A percentile compares a stretch with the other conserved stretches of the same genome.
Conservation (phyloP, 2,329 filamentous ascomycete species). For the Ceratocystis ficicola region DNA sequence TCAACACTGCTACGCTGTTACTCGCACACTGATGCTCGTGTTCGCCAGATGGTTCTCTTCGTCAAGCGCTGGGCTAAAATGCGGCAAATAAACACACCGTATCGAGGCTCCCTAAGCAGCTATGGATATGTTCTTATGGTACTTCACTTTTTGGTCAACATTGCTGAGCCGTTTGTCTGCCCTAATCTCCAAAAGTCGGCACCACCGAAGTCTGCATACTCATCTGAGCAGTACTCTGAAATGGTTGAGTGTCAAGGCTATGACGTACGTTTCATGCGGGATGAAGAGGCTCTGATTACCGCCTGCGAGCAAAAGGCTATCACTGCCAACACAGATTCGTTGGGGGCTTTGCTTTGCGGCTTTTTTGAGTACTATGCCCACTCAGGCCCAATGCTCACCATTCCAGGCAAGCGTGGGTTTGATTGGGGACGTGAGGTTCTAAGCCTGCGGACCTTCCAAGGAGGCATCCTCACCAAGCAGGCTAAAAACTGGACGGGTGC, state of each 20-base stretch:
- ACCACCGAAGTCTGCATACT: conserved; percentile 32
- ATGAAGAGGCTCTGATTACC: conserved; percentile 55
- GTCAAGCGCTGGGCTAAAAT: conserved; percentile 84
- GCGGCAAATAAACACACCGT: conserved; percentile 74
- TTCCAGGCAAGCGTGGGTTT: conserved; percentile 46
- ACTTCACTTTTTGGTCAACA: conserved; percentile 76
- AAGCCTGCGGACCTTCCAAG: conserved; percentile 54
- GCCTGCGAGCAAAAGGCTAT: conserved; percentile 48
- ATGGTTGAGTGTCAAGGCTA: conserved; percentile 47
- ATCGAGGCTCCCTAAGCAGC: conserved; percentile 73
- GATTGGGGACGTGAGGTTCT: conserved; percentile 72
- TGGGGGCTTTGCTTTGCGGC: conserved; percentile 61
- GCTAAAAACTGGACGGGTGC: conserved; percentile 81
- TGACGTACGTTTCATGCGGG: conserved; percentile 65
- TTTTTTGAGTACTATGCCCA: conserved; percentile 84
- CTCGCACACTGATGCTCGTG: conserved; percentile 62
- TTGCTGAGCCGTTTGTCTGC: conserved; percentile 67
- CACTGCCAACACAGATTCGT: conserved; percentile 54
- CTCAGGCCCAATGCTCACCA: conserved; percentile 40
- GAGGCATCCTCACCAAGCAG: conserved; percentile 60
- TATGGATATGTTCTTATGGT: conserved; percentile 92
- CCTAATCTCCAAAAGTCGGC: conserved; percentile 63
- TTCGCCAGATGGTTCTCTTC: conserved; percentile 68
- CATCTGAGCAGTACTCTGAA: conserved; percentile 30
- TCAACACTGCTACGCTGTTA: conserved; percentile 75